Evolutionary conservation across 2,329 filamentous ascomycete species (phyloP).

Genomic region (Aspergillus pseudoviridinutans): DNA sequence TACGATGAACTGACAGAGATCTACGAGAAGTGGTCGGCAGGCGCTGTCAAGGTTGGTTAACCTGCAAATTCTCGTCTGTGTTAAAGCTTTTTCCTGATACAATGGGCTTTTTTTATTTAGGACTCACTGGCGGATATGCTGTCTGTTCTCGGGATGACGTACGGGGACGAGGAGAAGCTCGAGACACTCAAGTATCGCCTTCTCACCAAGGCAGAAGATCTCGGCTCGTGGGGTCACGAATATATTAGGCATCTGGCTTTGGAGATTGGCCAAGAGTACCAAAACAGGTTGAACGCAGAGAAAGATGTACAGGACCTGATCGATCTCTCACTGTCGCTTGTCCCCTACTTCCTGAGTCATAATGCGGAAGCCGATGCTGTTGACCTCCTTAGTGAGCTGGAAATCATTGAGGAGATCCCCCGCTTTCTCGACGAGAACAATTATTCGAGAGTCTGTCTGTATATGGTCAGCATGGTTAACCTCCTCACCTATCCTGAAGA

Average conservation of each 20-base stretch:
- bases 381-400: constrained; percentile 91
- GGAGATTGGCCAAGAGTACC: constrained; percentile 93
- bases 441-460: constrained; percentile 87
- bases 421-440: constrained; percentile 91
- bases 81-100: constrained; percentile 11
- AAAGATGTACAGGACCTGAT: constrained; percentile 79
- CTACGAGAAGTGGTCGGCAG: constrained; percentile 83
- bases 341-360: constrained; percentile 93
- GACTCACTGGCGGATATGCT: constrained; percentile 85
- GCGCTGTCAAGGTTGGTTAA: constrained; percentile 71
- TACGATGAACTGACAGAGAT: constrained; percentile 84
- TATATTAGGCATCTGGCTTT: constrained; percentile 93
- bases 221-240: constrained; percentile 97
- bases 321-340: constrained; percentile 75
- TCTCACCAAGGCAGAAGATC: constrained; percentile 82
- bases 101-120: constrained; percentile 30
- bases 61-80: background rate
- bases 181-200: constrained; percentile 96
- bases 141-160: constrained; percentile 98
- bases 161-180: constrained; percentile 90
- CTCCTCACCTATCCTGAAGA: constrained; percentile 97
- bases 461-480: constrained; percentile 99
- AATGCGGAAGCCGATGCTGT: constrained; percentile 98
- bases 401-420: constrained; percentile 90
- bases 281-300: constrained; percentile 79